Conservation (phyloP, 2,329 filamentous ascomycete genomes). For the Hymenoscyphus salicellus region DNA sequence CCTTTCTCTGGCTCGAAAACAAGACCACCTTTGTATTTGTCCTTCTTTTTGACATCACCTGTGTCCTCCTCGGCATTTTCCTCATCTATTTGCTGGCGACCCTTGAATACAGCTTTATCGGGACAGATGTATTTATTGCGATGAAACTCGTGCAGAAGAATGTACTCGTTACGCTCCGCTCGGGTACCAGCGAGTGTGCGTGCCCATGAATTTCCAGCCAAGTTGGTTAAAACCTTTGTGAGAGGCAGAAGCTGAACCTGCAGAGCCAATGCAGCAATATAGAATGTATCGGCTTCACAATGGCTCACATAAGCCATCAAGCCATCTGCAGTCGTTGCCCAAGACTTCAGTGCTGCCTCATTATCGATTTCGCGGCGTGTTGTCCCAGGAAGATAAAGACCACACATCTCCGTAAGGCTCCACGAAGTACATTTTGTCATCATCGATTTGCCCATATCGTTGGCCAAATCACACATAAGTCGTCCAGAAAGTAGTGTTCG, state of each 20-base stretch:
- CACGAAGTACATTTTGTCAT: constrained; percentile 98
- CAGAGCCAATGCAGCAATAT: constrained; percentile 85
- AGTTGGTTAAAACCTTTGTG: constrained; percentile 91
- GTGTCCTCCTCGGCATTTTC: constrained; percentile 65
- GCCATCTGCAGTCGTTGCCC: constrained; percentile 79
- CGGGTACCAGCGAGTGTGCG: constrained; percentile 92
- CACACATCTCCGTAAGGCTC: constrained; percentile 97
- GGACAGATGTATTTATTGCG: constrained; percentile 97
- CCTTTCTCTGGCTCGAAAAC: constrained; percentile 98
- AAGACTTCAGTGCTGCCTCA: constrained; percentile 80
- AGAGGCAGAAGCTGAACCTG: constrained; percentile 88
- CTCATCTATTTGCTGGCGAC: constrained; percentile 69
- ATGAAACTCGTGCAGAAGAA: constrained; percentile 94
- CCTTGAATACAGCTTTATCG: constrained; percentile 83
- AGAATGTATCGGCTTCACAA: constrained; percentile 93
- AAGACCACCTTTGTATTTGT: constrained; percentile 97
- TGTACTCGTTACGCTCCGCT: constrained; percentile 98
- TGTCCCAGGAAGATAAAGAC: constrained; percentile 70
- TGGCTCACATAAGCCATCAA: constrained; percentile 92
- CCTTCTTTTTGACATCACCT: constrained; percentile 87
- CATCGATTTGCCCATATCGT: constrained; percentile 93
- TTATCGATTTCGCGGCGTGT: constrained; percentile 79
- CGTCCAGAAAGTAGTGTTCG: constrained; percentile 85
- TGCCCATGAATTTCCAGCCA: constrained; percentile 98
- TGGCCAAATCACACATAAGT: constrained; percentile 87